These are phyloP conservation scores for Dictyostelium purpureum DNA, from an alignment of 78 protist genomes.

Conservation along the genomic window DNA sequence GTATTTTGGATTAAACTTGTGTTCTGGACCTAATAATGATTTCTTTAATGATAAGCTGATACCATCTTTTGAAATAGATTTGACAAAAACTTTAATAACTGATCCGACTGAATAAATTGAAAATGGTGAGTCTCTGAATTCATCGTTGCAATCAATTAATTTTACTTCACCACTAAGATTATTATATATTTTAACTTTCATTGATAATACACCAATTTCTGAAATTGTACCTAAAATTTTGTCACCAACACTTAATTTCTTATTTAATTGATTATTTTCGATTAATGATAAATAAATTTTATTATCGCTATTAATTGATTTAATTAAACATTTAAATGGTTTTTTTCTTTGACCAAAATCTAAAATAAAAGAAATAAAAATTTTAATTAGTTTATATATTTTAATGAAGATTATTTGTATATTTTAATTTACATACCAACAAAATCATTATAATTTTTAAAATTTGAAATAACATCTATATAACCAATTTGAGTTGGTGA, in stretches of 20 bases:
- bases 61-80: background rate
- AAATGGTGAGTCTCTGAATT: background rate
- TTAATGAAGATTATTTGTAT: background rate
- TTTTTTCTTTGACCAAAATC: background rate
- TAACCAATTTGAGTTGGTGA: constrained; percentile 6
- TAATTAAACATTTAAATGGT: background rate
- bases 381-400: background rate
- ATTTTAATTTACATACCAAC: background rate
- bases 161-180: background rate
- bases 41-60: background rate
- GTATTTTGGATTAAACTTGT: background rate
- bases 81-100: background rate
- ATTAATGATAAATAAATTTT: background rate
- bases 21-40: background rate
- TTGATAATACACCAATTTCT: background rate
- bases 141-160: background rate
- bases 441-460: background rate
- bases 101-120: background rate
- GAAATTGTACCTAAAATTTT: background rate
- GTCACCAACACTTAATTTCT: background rate
- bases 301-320: background rate
- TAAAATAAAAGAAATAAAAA: background rate
- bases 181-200: background rate
- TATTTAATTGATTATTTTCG: background rate
- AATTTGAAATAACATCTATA: constrained; percentile 27